phyloP scores from a whole-genome alignment of 495 filamentous ascomycete genomes.

The Aspergillus asperescens region DNA sequence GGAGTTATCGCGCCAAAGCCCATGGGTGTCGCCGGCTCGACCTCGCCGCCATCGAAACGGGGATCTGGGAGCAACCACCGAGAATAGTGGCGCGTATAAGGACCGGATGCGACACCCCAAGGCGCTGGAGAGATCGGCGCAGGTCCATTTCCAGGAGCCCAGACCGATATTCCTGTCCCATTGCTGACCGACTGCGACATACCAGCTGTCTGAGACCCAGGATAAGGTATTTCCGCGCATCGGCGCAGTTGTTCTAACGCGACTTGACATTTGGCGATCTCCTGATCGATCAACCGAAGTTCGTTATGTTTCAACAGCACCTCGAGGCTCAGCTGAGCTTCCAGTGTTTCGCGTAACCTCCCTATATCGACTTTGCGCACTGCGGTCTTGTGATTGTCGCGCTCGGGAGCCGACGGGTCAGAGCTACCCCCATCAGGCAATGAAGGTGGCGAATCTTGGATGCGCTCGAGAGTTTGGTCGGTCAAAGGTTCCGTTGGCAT shows the following conservation, averaged over 20 bases:
- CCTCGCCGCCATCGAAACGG: constrained; percentile 67
- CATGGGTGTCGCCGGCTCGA: constrained; percentile 30
- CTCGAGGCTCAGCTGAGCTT: constrained; percentile 83
- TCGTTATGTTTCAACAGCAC: constrained; percentile 93
- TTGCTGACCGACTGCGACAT: constrained; percentile 59
- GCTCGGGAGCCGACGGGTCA: constrained; percentile 10
- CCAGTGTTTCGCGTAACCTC: constrained; percentile 63
- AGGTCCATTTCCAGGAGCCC: constrained; percentile 50
- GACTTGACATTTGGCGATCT: constrained; percentile 91
- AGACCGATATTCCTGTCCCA: constrained; percentile 64
- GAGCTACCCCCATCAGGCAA: constrained; percentile 12
- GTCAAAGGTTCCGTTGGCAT: constrained; percentile 13
- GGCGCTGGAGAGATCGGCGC: constrained; percentile 65
- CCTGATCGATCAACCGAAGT: constrained; percentile 88
- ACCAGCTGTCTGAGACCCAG: constrained; percentile 57
- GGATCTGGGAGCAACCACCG: constrained; percentile 90
- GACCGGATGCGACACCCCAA: constrained; percentile 85
- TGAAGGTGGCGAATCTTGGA: constrained; percentile 6
- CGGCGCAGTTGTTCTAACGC: constrained; percentile 93
- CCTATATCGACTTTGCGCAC: constrained; percentile 28
- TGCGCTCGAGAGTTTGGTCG: constrained; percentile 2
- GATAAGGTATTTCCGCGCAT: constrained; percentile 85
- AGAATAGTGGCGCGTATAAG: constrained; percentile 89
- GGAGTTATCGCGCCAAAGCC: constrained; percentile 30
- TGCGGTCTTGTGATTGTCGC: constrained; percentile 20